phyloP scores from a whole-genome alignment of 2,329 filamentous ascomycete genomes.

The Sporothrix globosa region DNA sequence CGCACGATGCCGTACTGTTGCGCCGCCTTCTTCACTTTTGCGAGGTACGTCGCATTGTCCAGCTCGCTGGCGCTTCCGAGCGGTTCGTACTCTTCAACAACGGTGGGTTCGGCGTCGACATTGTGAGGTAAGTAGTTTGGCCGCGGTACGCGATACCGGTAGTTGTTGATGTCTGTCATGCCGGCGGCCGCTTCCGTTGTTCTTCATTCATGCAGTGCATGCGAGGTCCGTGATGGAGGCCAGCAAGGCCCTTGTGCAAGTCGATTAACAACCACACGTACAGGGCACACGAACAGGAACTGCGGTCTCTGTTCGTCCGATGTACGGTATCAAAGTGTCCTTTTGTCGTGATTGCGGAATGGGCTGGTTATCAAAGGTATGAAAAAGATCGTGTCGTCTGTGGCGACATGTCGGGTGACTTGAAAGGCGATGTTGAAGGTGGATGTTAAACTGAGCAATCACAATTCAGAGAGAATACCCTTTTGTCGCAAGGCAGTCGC shows the following conservation, averaged over 20 bases:
- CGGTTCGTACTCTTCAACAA: slow-evolving; percentile 58
- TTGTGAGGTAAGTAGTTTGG: slow-evolving; percentile 64
- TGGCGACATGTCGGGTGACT: slow-evolving; percentile 4
- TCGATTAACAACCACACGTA: neutral
- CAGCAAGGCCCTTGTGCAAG: neutral
- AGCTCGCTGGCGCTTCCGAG: slow-evolving; percentile 56
- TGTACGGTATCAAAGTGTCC: neutral
- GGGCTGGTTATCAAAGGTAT: neutral
- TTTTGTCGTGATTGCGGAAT: neutral
- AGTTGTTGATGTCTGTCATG: slow-evolving; percentile 51
- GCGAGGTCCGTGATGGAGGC: neutral
- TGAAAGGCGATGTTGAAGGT: neutral
- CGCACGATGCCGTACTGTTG: slow-evolving; percentile 71
- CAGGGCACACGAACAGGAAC: neutral
- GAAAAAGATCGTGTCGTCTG: slow-evolving; percentile 10
- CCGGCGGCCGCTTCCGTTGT: neutral
- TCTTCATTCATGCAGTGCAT: neutral
- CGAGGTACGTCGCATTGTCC: slow-evolving; percentile 60
- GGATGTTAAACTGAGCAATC: slow-evolving; percentile 18
- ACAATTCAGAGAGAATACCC: slow-evolving; percentile 22
- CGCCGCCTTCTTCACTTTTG: slow-evolving; percentile 60
- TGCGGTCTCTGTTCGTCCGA: neutral
- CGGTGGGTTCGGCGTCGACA: slow-evolving; percentile 52
- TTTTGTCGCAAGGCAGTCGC: slow-evolving; percentile 13
- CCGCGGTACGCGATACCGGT: slow-evolving; percentile 59